Base-by-base conservation (phyloP, 2,329 filamentous ascomycete species). In the Colletotrichum gigasporum region DNA sequence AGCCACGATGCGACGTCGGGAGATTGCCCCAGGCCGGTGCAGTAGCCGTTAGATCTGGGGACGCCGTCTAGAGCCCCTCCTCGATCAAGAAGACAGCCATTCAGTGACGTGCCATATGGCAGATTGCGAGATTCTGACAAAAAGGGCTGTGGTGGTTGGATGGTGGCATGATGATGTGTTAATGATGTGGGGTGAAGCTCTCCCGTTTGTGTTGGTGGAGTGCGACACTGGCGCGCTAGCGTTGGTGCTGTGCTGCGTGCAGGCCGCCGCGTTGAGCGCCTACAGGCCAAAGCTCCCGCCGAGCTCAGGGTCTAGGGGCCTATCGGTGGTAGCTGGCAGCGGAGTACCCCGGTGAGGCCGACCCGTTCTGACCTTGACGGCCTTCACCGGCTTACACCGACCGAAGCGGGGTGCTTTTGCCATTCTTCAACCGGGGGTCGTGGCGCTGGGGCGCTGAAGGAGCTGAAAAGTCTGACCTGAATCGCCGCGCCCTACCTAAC, bases 111-210 rank as follows among this genome's bases (percentile, higher is more conserved):
- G 16, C 39, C 47, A 63, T 63, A 59, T 63, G 52, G 26, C 14
- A 39, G 9, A 35, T 65, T 35, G 52, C 32, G 56, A 65, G 56
- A 66, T 66, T 65, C 51, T 67, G 65, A 67, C 65, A 67, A 67
- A 67, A 51, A 39, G 51, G 26, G 45, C 26, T 45, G 30, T 66
- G 65, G 47, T 67, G 65, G 65, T 67, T 67, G 65, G 65, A 57
- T 52, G 56, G 63, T 65, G 62, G 65, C 44, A 51, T 52, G 65
- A 65, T 65, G 55, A 62, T 62, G 56, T 48, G 48, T 62, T 48
- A 62, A 65, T 50, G 34, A 65, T 28, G 62, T 65, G 62, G 62
- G 62, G 62, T 65, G 56, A 62, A 62, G 62, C 56, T 65, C 34
- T 65, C 48, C 56, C 41, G 41, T 51, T 44, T 32, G 61, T 35